Evolutionary conservation across 1,139 yeast species (phyloP).

Genomic region (Kodamaea suecica): DNA sequence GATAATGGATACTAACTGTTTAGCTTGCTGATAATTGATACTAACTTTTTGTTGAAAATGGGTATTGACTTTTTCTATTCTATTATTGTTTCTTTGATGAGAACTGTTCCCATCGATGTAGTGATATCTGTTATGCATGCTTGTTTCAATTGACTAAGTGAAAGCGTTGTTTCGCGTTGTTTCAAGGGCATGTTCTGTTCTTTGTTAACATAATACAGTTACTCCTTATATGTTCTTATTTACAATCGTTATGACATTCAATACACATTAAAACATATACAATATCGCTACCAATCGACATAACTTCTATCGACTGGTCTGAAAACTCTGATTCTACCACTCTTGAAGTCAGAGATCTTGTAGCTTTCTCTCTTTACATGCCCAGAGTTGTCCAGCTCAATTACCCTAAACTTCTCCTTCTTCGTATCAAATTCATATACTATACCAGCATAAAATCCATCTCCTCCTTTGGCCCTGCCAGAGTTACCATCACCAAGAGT

Average conservation of each 20-base stretch:
- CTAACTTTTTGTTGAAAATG: no score
- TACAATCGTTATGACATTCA: not conserved
- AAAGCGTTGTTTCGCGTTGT: no score
- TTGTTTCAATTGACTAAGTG: no score
- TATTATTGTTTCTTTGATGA: no score
- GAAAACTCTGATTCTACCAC: constrained; percentile 78
- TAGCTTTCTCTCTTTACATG: constrained; percentile 60
- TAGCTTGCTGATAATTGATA: no score
- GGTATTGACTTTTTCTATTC: no score
- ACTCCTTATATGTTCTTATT: not conserved
- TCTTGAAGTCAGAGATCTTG: constrained; percentile 66
- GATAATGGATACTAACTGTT: no score
- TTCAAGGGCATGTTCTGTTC: no score
- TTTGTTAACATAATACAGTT: no score
- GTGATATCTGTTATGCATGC: no score
- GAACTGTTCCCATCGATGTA: no score
- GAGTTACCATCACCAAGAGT: constrained; percentile 39
- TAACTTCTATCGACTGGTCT: constrained; percentile 61
- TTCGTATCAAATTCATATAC: constrained; percentile 71
- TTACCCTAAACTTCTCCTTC: constrained; percentile 73
- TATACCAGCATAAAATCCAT: constrained; percentile 28
- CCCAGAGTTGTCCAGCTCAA: constrained; percentile 57
- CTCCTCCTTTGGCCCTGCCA: constrained; percentile 6
- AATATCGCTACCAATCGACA: constrained; percentile 50
- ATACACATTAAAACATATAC: constrained; percentile 2